Percentiles rank a stretch among this genome's conserved stretches.
Conservation (phyloP, 2,329 filamentous ascomycete species). For the Coniella vitis region DNA sequence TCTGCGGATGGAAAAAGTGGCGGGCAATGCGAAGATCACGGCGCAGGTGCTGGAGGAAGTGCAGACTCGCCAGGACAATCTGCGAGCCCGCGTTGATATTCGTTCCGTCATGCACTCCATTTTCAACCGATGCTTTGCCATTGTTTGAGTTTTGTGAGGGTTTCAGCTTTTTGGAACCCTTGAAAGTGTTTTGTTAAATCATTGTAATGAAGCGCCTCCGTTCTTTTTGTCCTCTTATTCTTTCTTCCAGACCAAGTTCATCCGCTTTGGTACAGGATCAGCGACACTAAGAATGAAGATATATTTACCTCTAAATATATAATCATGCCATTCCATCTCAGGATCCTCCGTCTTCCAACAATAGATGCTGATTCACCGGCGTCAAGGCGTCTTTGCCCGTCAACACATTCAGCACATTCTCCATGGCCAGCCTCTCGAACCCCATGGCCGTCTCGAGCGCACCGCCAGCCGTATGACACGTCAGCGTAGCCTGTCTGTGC, state of each 20-base stretch:
- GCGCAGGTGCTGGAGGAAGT: conserved; percentile 40
- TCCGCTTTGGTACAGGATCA: no score
- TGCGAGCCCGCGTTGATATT: conserved; percentile 35
- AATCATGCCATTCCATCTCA: neutral
- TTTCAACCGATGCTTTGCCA: conserved; percentile 47
- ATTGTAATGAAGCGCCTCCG: neutral
- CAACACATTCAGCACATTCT: conserved; percentile 44
- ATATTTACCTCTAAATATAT: no score
- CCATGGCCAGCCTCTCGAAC: conserved; percentile 47
- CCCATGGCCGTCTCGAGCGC: conserved; percentile 46
- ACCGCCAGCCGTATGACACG: conserved; percentile 49
- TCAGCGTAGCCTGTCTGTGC: conserved; percentile 33
- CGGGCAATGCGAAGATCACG: conserved; percentile 37
- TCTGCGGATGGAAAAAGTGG: conserved; percentile 38
- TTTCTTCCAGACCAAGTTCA: no score
- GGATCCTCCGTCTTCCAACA: conserved; percentile 20
- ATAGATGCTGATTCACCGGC: conserved; percentile 46
- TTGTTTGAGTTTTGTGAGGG: conserved; percentile 34
- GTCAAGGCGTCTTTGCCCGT: conserved; percentile 37
- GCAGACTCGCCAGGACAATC: conserved; percentile 34
- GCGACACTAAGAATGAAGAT: no score
- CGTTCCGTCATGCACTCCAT: conserved; percentile 39
- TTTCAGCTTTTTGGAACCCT: no score
- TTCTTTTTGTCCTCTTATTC: neutral
- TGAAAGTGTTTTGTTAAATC: no score